Evolutionary conservation across 495 filamentous ascomycete species (phyloP), one percentile per base, ranked within the genome.

Genomic region (Penicillium samsonianum): DNA sequence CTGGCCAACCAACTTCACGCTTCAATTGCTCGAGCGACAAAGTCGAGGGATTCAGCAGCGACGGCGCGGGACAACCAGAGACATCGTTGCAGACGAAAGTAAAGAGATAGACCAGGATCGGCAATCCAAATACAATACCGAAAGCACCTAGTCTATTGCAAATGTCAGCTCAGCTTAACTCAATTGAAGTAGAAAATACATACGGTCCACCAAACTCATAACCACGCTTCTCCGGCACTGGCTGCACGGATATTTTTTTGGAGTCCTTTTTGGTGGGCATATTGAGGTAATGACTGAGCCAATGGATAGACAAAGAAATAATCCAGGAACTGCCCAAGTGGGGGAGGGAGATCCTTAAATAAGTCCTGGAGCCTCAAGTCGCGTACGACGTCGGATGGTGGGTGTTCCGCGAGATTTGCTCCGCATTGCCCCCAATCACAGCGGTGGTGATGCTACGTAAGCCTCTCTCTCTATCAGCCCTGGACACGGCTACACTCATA

Each of bases 141-240:
- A 86, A 78, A 12, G 89, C 89, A 44, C 92, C 92, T 51, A 86
- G 75, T 19, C 94, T 97, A 64, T 49, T 25, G 20, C 25, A 55
- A 57, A 25, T 50, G 60, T 69, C 20, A 73, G 65, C 50, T 54
- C 60, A 40, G 38, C 51, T 49, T 53, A 19, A 25, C 35, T 57
- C 19, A n/a, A 48, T 26, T 45, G 33, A 20, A 50, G 50, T 12
- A 14, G 28, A 49, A 14, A 55, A 42, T 44, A 87, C 91, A 77
- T 82, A 96, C 92, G 91, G 92, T 63, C 92, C 92, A 61, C 81
- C 81, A 63, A 96, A 96, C 62, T 94, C 90, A 73, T 95, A 96
- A 57, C 85, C 81, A 58, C 81, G 75, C 58, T 77, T 79, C 53
- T 78, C 76, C 5, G 74, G 73, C 17, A 76, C 76, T 4, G 73